A percentile compares a stretch with the other conserved stretches of the same genome.
Conservation (phyloP, 805 yeast genomes). For the Monosporozyma servazzii region DNA sequence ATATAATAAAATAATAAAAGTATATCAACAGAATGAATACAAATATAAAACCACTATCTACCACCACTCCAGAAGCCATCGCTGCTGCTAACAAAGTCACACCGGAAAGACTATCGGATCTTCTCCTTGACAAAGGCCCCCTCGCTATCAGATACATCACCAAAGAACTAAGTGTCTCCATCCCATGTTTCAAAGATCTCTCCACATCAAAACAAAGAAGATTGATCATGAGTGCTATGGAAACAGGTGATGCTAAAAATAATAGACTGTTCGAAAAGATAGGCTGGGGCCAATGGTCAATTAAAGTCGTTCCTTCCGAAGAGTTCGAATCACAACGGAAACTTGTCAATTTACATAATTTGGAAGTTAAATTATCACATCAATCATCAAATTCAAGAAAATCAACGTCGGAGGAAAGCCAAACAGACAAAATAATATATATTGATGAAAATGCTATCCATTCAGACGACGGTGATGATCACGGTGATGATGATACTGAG, state of each 20-base stretch:
- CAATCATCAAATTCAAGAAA: background rate
- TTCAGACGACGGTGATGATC: slow-evolving; percentile 25
- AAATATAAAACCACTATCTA: slow-evolving; percentile 38
- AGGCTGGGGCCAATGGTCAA: slow-evolving; percentile 94
- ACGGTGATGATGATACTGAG: slow-evolving; percentile 21
- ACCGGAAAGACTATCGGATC: slow-evolving; percentile 60
- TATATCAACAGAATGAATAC: background rate
- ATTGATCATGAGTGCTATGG: slow-evolving; percentile 81
- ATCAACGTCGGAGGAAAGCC: background rate
- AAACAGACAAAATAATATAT: slow-evolving; percentile 10
- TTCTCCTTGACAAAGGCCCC: slow-evolving; percentile 71
- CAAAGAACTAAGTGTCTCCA: slow-evolving; percentile 61
- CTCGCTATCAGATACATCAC: slow-evolving; percentile 86
- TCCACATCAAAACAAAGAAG: slow-evolving; percentile 85
- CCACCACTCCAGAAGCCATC: slow-evolving; percentile 80
- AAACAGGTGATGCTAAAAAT: slow-evolving; percentile 48
- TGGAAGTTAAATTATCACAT: background rate
- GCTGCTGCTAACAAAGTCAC: slow-evolving; percentile 84
- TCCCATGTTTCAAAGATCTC: slow-evolving; percentile 68
- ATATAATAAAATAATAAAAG: background rate
- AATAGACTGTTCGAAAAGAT: slow-evolving; percentile 76
- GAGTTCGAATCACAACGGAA: background rate
- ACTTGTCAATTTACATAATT: slow-evolving; percentile 20
- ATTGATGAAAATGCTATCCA: slow-evolving; percentile 34
- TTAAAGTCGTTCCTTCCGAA: background rate